Percentiles rank a stretch among this genome's conserved stretches.
Evolutionary conservation across 1,139 yeast genomes (phyloP).

Genomic region (Scheffersomyces illinoinensis): DNA sequence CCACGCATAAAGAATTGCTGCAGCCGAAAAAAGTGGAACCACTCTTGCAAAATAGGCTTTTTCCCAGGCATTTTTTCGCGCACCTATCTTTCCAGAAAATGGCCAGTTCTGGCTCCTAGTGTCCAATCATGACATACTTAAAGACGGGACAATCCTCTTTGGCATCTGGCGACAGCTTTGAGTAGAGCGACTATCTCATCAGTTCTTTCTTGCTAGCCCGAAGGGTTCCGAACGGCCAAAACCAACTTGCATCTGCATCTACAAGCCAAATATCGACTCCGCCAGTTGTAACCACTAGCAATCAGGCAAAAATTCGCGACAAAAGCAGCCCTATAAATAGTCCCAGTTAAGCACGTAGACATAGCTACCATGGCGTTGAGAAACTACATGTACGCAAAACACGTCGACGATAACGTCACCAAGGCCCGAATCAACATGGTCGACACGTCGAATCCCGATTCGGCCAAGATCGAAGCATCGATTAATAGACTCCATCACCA

Average conservation of each 20-base stretch:
- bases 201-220: neutral
- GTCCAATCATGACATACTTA: neutral
- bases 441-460: conserved; percentile 4
- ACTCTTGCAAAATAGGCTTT: conserved; percentile 4
- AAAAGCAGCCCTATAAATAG: neutral
- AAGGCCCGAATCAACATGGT: conserved; percentile 23
- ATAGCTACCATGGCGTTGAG: conserved; percentile 38
- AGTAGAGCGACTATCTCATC: neutral
- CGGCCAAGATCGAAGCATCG: neutral
- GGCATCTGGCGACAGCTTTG: neutral
- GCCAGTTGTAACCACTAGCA: neutral
- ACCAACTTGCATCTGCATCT: neutral
- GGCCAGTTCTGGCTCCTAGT: neutral
- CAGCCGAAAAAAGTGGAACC: conserved; percentile 12
- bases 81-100: neutral
- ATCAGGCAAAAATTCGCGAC: neutral
- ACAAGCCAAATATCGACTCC: neutral
- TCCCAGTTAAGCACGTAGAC: neutral
- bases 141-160: neutral
- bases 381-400: conserved; percentile 46
- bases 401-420: conserved; percentile 24
- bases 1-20: neutral
- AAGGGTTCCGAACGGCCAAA: neutral
- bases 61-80: neutral
- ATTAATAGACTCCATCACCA: neutral